Percentiles rank a stretch among this genome's conserved stretches.
Evolutionary conservation across 495 filamentous ascomycete genomes (phyloP).

Genomic region (Hypomontagnella monticulosa): DNA sequence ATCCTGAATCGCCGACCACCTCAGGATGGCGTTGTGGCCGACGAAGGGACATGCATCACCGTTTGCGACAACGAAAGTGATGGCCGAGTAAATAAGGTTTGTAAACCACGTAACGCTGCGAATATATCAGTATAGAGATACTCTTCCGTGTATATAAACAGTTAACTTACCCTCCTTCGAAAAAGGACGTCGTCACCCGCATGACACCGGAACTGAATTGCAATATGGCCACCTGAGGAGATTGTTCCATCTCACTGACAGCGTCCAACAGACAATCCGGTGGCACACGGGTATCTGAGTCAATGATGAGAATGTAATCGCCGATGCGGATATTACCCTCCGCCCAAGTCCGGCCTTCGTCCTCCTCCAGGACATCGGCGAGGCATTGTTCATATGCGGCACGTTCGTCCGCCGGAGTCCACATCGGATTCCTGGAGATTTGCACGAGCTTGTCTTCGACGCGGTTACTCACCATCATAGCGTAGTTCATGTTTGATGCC

Average conservation of each 20-base stretch:
- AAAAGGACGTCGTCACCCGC: slow-evolving; percentile 70
- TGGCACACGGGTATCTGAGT: slow-evolving; percentile 75
- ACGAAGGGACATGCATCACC: slow-evolving; percentile 77
- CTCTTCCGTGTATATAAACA: neutral
- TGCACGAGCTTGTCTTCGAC: slow-evolving; percentile 66
- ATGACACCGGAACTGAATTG: slow-evolving; percentile 76
- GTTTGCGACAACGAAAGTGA: slow-evolving; percentile 71
- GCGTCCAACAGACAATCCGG: slow-evolving; percentile 73
- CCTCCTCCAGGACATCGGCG: slow-evolving; percentile 62
- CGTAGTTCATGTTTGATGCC: slow-evolving; percentile 79
- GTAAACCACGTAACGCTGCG: slow-evolving; percentile 74
- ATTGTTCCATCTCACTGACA: slow-evolving; percentile 75
- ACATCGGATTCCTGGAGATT: slow-evolving; percentile 52
- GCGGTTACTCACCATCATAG: slow-evolving; percentile 64
- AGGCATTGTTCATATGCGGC: slow-evolving; percentile 61
- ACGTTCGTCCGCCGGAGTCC: slow-evolving; percentile 63
- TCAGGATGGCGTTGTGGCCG: slow-evolving; percentile 75
- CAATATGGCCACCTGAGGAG: slow-evolving; percentile 74
- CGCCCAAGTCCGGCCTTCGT: slow-evolving; percentile 71
- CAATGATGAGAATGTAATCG: slow-evolving; percentile 73
- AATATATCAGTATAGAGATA: slow-evolving; percentile 6
- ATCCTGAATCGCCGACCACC: slow-evolving; percentile 74
- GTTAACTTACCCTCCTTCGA: slow-evolving; percentile 62
- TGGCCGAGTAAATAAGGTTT: slow-evolving; percentile 75
- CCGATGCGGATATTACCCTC: slow-evolving; percentile 76